Evolutionary conservation across 2,329 filamentous ascomycete genomes (phyloP).

Genomic region (Colletotrichum caudatum): DNA sequence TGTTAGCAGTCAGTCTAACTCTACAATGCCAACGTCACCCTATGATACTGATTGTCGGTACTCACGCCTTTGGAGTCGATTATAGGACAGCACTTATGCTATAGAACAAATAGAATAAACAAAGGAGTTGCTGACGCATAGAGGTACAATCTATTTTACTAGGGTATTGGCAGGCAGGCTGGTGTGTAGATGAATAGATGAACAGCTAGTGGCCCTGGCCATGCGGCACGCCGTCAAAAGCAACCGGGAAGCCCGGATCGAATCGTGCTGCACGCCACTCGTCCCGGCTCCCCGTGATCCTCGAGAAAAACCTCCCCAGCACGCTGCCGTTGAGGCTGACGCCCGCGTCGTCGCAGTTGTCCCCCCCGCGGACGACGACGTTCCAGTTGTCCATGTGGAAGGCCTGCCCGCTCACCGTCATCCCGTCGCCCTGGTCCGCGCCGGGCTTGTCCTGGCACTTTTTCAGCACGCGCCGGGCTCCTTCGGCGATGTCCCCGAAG

Average conservation of each 20-base stretch:
- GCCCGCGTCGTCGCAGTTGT: conserved; percentile 17
- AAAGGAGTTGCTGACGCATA: no score
- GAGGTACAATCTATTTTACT: no score
- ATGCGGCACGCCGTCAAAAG: neutral
- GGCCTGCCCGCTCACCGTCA: conserved; percentile 31
- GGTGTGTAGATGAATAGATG: neutral
- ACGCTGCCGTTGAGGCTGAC: neutral
- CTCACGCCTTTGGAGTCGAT: no score
- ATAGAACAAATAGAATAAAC: no score
- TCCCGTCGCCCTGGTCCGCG: conserved; percentile 23
- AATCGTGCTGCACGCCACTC: neutral
- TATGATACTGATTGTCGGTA: no score
- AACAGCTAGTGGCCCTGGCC: neutral
- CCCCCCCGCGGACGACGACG: conserved; percentile 20
- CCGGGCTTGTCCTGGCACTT: conserved; percentile 31
- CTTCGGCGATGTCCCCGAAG: conserved; percentile 31
- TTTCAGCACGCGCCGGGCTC: conserved; percentile 21
- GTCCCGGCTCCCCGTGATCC: neutral
- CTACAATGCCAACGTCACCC: no score
- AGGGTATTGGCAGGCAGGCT: neutral
- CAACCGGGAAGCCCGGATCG: neutral
- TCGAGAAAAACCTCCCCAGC: no score
- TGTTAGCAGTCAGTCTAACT: no score
- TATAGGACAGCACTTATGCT: no score
- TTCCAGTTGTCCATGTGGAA: conserved; percentile 33